Conservation (phyloP, 768 basidiomycete genomes). For the Suillus cothurnatus region DNA sequence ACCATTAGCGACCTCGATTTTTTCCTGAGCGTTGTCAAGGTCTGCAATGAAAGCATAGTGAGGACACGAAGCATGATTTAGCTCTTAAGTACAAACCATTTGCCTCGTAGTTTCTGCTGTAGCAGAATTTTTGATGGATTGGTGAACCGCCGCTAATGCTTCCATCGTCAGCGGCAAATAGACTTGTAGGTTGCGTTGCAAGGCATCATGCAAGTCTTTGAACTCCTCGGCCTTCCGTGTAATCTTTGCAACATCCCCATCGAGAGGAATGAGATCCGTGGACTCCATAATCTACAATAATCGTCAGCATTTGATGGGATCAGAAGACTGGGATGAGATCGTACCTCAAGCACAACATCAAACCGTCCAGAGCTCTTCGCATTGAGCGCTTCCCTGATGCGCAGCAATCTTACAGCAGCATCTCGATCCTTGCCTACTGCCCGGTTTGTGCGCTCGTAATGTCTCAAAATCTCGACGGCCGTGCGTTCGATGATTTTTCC, state of each 20-base stretch:
- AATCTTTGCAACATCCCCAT: conserved; percentile 82
- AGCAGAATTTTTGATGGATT: conserved; percentile 68
- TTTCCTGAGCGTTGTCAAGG: conserved; percentile 64
- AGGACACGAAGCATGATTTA: conserved; percentile 20
- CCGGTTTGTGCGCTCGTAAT: conserved; percentile 77
- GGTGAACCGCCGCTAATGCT: conserved; percentile 80
- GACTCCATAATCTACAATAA: conserved; percentile 76
- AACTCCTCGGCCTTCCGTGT: conserved; percentile 89
- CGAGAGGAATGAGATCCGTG: conserved; percentile 84
- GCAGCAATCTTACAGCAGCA: conserved; percentile 71
- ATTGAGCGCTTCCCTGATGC: conserved; percentile 80
- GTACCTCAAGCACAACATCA: conserved; percentile 82
- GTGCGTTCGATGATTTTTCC: conserved; percentile 69
- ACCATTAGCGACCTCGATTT: conserved; percentile 87
- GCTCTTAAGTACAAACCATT: conserved; percentile 51
- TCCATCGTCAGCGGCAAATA: conserved; percentile 94
- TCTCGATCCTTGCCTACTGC: conserved; percentile 74
- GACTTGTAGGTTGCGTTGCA: conserved; percentile 87
- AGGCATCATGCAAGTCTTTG: conserved; percentile 79
- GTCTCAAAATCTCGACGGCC: conserved; percentile 74
- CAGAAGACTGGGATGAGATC: conserved; percentile 21
- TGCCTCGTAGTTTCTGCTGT: conserved; percentile 78
- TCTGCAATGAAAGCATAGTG: conserved; percentile 41
- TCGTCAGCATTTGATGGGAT: conserved; percentile 1
- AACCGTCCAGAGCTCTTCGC: conserved; percentile 70